Evolutionary conservation across 2,329 filamentous ascomycete genomes (phyloP), one percentile per base, ranked within the genome.

Genomic region (Daldinia sp.): DNA sequence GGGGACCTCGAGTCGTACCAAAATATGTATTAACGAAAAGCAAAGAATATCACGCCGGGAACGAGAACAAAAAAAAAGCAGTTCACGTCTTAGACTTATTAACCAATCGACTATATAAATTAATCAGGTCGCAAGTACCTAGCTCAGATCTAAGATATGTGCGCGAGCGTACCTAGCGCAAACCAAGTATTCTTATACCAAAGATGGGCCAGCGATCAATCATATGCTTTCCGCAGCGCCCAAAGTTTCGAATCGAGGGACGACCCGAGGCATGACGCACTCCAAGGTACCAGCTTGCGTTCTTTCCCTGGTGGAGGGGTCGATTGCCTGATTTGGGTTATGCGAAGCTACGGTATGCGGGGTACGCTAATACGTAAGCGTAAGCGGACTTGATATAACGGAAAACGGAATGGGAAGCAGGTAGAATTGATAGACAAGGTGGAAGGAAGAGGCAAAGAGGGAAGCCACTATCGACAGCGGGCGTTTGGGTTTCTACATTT

Each of bases 201-300:
- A 5, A 25, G n/a, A n/a, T 51, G 32, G 30, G n/a, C n/a, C 21
- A 34, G 15, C n/a, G 41, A 52, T 25, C 41, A n/a, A 61, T 61
- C 60, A 58, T 32, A 58, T 63, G 60, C 50, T 58, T n/a, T 63
- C 23, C 17, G 21, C 13, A 7, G 13, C 39, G 25, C 21, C 34
- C 55, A 61, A n/a, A n/a, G n/a, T n/a, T n/a, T n/a, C 25, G 35
- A 49, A 54, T 43, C 49, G 34, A 25, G 25, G 39, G 10, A 53
- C 23, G 49, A 32, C 19, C 61, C 55, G 56, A 59, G 55, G 61
- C 45, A 61, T 61, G 58, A 61, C 56, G 56, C 61, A 56, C 39
- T 45, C 21, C 39, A 27, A 27, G 39, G 39, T 45, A 27, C 13
- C 21, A 45, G 19, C 4, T 15, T 27, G 13, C 6, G 9, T 8